Conservation (phyloP, 2,329 filamentous ascomycete genomes). For the Rosellinia necatrix region DNA sequence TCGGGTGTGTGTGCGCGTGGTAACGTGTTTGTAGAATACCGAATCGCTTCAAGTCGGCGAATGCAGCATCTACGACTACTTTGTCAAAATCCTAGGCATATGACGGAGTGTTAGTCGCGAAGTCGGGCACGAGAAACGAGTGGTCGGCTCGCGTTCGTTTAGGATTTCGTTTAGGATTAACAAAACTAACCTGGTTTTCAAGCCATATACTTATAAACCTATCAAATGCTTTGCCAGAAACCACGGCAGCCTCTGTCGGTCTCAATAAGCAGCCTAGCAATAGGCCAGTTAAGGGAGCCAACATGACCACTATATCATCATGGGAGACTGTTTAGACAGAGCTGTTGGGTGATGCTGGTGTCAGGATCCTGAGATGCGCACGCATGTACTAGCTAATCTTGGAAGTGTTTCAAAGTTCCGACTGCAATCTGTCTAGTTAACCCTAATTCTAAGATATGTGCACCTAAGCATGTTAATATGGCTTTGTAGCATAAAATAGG, state of each 20-base stretch:
- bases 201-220: slow-evolving; percentile 52
- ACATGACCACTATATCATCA: slow-evolving; percentile 26
- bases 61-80: slow-evolving; percentile 46
- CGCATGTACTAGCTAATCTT: no score
- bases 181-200: slow-evolving; percentile 46
- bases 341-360: background rate
- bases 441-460: background rate
- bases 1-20: slow-evolving; percentile 51
- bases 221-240: slow-evolving; percentile 47
- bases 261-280: slow-evolving; percentile 25
- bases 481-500: no score
- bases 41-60: slow-evolving; percentile 47
- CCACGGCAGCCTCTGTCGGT: slow-evolving; percentile 32
- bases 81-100: slow-evolving; percentile 48
- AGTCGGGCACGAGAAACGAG: background rate
- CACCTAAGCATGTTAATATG: background rate
- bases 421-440: no score
- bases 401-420: no score
- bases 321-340: background rate
- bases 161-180: no score
- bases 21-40: slow-evolving; percentile 52
- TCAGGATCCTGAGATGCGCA: background rate
- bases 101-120: slow-evolving; percentile 12
- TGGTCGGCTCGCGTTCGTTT: background rate
- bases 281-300: slow-evolving; percentile 24